A percentile compares a stretch with the other conserved stretches of the same genome.
phyloP scores from a whole-genome alignment of 2,329 filamentous ascomycete species.

The Exophiala calicioides region DNA sequence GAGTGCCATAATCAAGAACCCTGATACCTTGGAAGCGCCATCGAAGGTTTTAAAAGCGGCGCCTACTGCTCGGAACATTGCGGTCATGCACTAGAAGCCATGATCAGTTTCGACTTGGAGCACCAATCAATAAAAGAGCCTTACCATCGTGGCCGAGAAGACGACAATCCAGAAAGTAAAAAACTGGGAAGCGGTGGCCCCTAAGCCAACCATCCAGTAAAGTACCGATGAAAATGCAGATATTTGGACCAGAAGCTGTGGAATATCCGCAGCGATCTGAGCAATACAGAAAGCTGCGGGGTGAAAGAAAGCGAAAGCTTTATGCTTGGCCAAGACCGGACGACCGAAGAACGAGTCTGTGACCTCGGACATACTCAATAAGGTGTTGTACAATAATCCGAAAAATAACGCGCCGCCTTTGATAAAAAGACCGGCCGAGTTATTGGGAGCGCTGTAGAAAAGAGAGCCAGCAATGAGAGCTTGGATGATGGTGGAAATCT shows the following conservation, averaged over 20 bases:
- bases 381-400: slow-evolving; percentile 60
- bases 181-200: slow-evolving; percentile 54
- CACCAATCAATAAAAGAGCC: slow-evolving; percentile 24
- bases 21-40: slow-evolving; percentile 57
- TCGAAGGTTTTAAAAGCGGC: slow-evolving; percentile 60
- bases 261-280: slow-evolving; percentile 52
- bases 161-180: slow-evolving; percentile 63
- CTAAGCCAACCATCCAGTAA: slow-evolving; percentile 66
- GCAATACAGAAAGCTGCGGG: slow-evolving; percentile 50
- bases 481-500: slow-evolving; percentile 57
- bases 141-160: slow-evolving; percentile 53
- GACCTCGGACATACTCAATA: slow-evolving; percentile 67
- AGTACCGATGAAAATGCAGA: slow-evolving; percentile 58
- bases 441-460: slow-evolving; percentile 64
- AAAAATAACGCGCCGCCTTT: slow-evolving; percentile 67
- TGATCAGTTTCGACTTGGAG: slow-evolving; percentile 11
- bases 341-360: slow-evolving; percentile 63
- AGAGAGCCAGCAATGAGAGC: slow-evolving; percentile 66
- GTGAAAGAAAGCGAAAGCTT: slow-evolving; percentile 58
- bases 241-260: slow-evolving; percentile 61
- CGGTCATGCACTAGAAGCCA: slow-evolving; percentile 53
- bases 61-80: slow-evolving; percentile 58
- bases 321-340: slow-evolving; percentile 61
- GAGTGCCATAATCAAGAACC: slow-evolving; percentile 39
- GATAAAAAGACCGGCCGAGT: slow-evolving; percentile 61